Percentiles rank a stretch among this genome's conserved stretches.
phyloP scores from a whole-genome alignment of 441 rosid genomes.

The Erodium moschatum region DNA sequence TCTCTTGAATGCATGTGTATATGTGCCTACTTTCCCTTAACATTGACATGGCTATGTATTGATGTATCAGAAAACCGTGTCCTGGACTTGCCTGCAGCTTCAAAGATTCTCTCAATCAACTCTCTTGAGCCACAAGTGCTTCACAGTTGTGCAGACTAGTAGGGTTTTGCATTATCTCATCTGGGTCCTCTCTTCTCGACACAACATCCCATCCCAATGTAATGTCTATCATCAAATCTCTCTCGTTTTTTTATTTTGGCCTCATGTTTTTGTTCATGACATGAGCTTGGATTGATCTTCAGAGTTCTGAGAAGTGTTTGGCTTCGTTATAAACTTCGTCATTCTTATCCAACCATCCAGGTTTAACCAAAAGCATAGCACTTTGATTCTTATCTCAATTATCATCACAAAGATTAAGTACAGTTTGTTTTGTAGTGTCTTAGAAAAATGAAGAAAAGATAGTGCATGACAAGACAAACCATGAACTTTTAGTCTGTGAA shows the following conservation, averaged over 20 bases:
- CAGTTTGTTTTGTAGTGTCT: not conserved
- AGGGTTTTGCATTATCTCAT: not conserved
- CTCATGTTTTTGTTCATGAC: slow-evolving; percentile 6
- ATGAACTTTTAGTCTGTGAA: not conserved
- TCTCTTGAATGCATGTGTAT: not conserved
- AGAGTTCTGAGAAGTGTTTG: not conserved
- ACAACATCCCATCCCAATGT: slow-evolving; percentile 5
- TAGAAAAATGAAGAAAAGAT: not conserved
- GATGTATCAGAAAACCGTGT: slow-evolving; percentile 9
- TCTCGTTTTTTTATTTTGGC: not conserved
- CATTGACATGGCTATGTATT: not conserved
- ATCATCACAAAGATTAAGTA: not conserved
- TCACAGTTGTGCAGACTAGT: not conserved
- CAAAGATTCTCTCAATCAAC: not conserved
- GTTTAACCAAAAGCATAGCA: not conserved
- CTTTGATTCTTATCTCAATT: not conserved
- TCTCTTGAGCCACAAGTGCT: slow-evolving; percentile 9
- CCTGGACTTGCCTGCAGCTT: not conserved
- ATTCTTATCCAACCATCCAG: not conserved
- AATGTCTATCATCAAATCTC: not conserved
- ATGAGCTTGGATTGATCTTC: slow-evolving; percentile 8
- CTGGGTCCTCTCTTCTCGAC: slow-evolving; percentile 8
- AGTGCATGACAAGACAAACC: not conserved
- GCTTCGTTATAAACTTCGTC: not conserved
- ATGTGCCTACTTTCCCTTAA: not conserved